These are phyloP conservation scores for Circinella umbellata DNA, from an alignment of 371 early-diverging fungal species.

Conservation along the genomic window DNA sequence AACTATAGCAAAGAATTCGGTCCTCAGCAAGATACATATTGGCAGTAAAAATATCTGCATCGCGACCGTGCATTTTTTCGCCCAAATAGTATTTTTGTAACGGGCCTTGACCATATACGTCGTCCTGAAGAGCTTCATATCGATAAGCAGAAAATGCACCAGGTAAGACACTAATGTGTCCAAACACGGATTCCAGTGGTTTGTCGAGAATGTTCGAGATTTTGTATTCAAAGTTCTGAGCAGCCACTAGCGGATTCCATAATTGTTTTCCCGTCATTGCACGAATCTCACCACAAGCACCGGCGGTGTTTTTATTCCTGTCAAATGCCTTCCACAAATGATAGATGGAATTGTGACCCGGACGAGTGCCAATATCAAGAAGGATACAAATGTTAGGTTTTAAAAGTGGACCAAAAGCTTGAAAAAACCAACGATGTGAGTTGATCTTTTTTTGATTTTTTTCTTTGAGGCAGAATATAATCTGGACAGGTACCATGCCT, in stretches of 20 bases:
- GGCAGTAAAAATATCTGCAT: constrained; percentile 67
- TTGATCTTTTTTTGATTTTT: constrained; percentile 93
- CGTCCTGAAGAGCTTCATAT: constrained; percentile 83
- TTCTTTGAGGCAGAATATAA: constrained; percentile 94
- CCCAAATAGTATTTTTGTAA: constrained; percentile 92
- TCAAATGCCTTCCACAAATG: constrained; percentile 94
- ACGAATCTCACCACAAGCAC: constrained; percentile 96
- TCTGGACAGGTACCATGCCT: constrained; percentile 87
- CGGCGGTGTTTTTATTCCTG: constrained; percentile 81
- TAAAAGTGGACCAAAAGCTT: constrained; percentile 88
- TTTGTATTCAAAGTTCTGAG: constrained; percentile 96
- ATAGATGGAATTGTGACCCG: constrained; percentile 86
- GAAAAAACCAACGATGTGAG: constrained; percentile 98
- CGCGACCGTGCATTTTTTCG: constrained; percentile 82
- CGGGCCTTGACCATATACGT: constrained; percentile 72
- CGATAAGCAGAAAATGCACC: constrained; percentile 98
- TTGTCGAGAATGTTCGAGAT: constrained; percentile 98
- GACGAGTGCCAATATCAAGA: constrained; percentile 95
- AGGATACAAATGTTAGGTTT: constrained; percentile 90
- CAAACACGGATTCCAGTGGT: constrained; percentile 95
- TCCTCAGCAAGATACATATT: constrained; percentile 88
- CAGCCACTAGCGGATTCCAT: constrained; percentile 85
- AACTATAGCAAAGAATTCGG: constrained; percentile 88
- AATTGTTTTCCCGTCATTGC: constrained; percentile 78
- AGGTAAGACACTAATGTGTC: constrained; percentile 95